Conservation (phyloP, 805 yeast species). For the Ogataea nakhonphanomensis region DNA sequence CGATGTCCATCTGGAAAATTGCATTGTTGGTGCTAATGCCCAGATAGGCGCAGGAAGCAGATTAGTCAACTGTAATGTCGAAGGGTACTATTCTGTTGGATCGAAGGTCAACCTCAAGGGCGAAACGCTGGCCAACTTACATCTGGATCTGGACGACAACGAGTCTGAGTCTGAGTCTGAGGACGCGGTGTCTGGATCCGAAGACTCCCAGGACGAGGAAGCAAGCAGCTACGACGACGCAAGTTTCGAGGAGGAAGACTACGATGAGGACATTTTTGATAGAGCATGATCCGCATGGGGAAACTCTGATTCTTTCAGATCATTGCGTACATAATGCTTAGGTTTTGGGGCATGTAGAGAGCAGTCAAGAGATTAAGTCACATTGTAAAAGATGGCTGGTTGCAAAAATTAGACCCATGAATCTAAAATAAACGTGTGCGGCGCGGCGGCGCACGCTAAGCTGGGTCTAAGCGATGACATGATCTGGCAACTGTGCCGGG, state of each 20-base stretch:
- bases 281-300: constrained; percentile 11
- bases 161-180: constrained; percentile 20
- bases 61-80: constrained; percentile 80
- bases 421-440: not conserved
- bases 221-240: constrained; percentile 58
- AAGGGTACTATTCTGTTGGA: constrained; percentile 68
- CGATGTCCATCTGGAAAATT: constrained; percentile 77
- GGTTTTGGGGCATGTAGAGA: too few species aligned
- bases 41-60: constrained; percentile 60
- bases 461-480: too few species aligned
- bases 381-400: constrained; percentile 10
- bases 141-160: constrained; percentile 31
- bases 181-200: constrained; percentile 31
- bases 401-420: not conserved
- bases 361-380: not conserved
- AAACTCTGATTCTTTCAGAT: not conserved
- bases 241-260: constrained; percentile 53
- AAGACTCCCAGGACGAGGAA: constrained; percentile 45
- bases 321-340: not conserved
- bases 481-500: too few species aligned
- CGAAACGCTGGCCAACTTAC: constrained; percentile 36
- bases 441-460: constrained; percentile 4
- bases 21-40: constrained; percentile 73
- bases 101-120: constrained; percentile 46
- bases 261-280: constrained; percentile 39